Conservation (phyloP, 345 rosid genomes). For the Bretschneidera sinensis region DNA sequence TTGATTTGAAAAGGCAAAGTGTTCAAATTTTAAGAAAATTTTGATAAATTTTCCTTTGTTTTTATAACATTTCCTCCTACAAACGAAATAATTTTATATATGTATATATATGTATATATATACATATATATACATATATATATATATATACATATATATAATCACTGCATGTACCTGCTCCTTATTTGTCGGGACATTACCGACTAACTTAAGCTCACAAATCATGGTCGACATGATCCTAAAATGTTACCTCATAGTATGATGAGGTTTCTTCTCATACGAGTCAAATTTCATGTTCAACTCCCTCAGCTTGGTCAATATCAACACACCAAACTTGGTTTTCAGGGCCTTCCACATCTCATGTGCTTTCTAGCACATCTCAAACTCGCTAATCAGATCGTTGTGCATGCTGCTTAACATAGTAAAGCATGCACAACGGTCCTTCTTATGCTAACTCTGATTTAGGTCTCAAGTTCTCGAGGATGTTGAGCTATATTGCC, state of each 20-base stretch:
- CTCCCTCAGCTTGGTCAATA: background rate
- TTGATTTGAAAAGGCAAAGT: too few species aligned
- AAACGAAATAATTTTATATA: too few species aligned
- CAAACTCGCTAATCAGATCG: background rate
- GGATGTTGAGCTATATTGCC: background rate
- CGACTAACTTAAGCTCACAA: background rate
- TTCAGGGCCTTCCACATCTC: background rate
- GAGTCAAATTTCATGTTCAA: background rate
- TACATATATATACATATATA: too few species aligned
- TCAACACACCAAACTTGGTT: background rate
- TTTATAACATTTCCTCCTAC: too few species aligned
- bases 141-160: too few species aligned
- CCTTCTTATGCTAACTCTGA: background rate
- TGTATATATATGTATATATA: too few species aligned
- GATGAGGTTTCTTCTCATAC: background rate
- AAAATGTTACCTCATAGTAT: background rate
- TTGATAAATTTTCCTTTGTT: too few species aligned
- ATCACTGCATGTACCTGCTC: background rate
- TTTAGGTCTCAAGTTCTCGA: background rate
- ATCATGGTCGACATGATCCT: background rate
- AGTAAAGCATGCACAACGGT: background rate
- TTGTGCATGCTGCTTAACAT: background rate
- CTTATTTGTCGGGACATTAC: background rate
- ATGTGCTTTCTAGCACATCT: background rate
- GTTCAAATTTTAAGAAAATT: too few species aligned